Conservation (phyloP, 352 stramenopile genomes). For the Phytophthora pluvialis region DNA sequence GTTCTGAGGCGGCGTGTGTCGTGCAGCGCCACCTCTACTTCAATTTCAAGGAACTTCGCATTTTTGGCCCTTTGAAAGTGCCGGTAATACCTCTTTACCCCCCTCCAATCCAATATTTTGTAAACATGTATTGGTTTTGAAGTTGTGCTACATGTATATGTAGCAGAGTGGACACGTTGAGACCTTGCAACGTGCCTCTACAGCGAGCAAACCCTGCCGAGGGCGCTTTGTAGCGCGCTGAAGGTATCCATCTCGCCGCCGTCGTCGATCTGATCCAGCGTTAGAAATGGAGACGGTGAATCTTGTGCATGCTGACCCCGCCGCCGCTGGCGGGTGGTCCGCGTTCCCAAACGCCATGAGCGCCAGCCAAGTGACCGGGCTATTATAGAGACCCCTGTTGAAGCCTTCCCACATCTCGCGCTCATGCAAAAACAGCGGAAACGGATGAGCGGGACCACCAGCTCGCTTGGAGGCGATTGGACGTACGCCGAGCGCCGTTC, state of each 20-base stretch:
- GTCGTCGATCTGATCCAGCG: constrained; percentile 14
- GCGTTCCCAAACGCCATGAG: constrained; percentile 12
- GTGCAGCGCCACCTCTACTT: background rate
- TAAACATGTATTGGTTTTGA: too few relatives aligned
- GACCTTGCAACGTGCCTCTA: too few relatives aligned
- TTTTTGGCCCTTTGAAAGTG: background rate
- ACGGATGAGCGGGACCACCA: background rate
- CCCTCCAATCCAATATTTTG: too few relatives aligned
- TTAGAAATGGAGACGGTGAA: constrained; percentile 19
- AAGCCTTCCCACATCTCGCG: constrained; percentile 1
- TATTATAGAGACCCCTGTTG: background rate
- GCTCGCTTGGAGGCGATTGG: too few relatives aligned
- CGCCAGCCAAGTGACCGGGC: background rate
- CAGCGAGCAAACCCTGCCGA: too few relatives aligned
- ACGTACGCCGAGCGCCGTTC: background rate
- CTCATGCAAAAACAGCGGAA: background rate
- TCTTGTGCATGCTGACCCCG: background rate
- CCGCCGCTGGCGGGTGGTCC: constrained; percentile 5
- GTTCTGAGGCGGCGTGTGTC: constrained; percentile 10
- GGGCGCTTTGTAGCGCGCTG: background rate
- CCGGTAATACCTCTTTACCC: too few relatives aligned
- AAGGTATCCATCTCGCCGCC: constrained; percentile 1
- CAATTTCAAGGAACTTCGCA: too few relatives aligned
- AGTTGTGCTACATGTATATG: too few relatives aligned
- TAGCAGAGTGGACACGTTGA: too few relatives aligned